A percentile compares a stretch with the other conserved stretches of the same genome.
These are phyloP conservation scores for Rubia yunnanensis DNA, from an alignment of 257 asterid species.

Conservation along the genomic window DNA sequence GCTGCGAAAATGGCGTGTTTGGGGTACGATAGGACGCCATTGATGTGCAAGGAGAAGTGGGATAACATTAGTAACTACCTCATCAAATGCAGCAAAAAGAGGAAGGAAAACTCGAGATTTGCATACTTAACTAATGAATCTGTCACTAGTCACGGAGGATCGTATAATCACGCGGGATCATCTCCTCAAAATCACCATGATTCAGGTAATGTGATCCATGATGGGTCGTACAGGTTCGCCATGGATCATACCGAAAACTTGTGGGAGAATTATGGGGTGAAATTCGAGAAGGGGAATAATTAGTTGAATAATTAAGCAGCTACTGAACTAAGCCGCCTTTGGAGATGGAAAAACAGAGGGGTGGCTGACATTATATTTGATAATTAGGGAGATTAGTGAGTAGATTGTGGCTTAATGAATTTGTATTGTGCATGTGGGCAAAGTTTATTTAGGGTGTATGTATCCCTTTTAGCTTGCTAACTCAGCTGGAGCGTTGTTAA, in stretches of 20 bases:
- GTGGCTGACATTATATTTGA: slow-evolving; percentile 12
- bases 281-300: slow-evolving; percentile 20
- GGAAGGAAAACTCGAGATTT: slow-evolving; percentile 44
- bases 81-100: slow-evolving; percentile 46
- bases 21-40: slow-evolving; percentile 55
- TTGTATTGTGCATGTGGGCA: background rate
- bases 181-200: slow-evolving; percentile 18
- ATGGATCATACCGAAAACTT: slow-evolving; percentile 47
- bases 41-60: slow-evolving; percentile 64
- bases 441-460: background rate
- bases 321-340: background rate
- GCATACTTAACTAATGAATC: slow-evolving; percentile 28
- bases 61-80: slow-evolving; percentile 39
- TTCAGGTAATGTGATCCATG: slow-evolving; percentile 28
- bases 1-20: slow-evolving; percentile 48
- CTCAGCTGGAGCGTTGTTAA: slow-evolving; percentile 2
- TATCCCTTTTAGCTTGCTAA: slow-evolving; percentile 9
- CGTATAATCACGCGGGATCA: slow-evolving; percentile 19
- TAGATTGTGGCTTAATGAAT: slow-evolving; percentile 8
- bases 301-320: background rate
- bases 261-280: slow-evolving; percentile 53
- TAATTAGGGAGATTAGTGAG: background rate
- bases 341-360: slow-evolving; percentile 2
- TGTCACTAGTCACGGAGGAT: slow-evolving; percentile 26
- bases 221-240: slow-evolving; percentile 55